Evolutionary conservation across 805 yeast species (phyloP), one percentile per base, ranked within the genome.

Genomic region (Metschnikowia similis): DNA sequence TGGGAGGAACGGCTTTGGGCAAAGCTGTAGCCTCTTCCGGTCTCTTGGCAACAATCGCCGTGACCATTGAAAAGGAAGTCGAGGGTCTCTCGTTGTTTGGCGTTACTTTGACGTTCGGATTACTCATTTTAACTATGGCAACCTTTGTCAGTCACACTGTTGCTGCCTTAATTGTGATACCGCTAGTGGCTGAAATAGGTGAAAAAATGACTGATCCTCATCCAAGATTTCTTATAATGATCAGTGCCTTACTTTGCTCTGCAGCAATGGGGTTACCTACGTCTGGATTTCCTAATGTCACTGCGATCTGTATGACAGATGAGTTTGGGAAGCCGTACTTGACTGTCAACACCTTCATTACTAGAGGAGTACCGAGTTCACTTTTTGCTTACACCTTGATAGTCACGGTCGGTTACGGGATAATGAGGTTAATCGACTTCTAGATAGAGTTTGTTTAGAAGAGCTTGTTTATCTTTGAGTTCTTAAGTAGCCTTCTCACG

Each of bases 201-300:
- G 74, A 82, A 37, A 73, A 81, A 37, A 66, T 87, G 65, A 76
- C 82, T 2, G 82, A 81, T 30, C 94, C 96, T 14, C 97, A 89
- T 67, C 96, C 98, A 34, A 78, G 90, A 55, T 63, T 92, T 41
- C 72, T 94, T 57, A 85, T 94, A 42, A 79, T 81, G 83, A 72
- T 75, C 10, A 74, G 80, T 48, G 84, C 83, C 2, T 66, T 81
- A 54, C 72, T 94, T 54, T 89, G 97, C 61, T 92, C 98, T 0
- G 84, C 87, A 35, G 99, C 98, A 2, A 94, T 94, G 98, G 98
- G 97, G 1, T 72, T 94, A 48, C 98, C 99, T 29, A 94, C 98
- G 0, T 87, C 96, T 2, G 98, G 99, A 0, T 92, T 94, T 75
- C 99, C 99, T 4, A 94, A 94, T 61, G 97, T 94, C 34, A 90